These are phyloP conservation scores for Aspergillus latus DNA, from an alignment of 2,329 filamentous ascomycete genomes.

Conservation along the genomic window DNA sequence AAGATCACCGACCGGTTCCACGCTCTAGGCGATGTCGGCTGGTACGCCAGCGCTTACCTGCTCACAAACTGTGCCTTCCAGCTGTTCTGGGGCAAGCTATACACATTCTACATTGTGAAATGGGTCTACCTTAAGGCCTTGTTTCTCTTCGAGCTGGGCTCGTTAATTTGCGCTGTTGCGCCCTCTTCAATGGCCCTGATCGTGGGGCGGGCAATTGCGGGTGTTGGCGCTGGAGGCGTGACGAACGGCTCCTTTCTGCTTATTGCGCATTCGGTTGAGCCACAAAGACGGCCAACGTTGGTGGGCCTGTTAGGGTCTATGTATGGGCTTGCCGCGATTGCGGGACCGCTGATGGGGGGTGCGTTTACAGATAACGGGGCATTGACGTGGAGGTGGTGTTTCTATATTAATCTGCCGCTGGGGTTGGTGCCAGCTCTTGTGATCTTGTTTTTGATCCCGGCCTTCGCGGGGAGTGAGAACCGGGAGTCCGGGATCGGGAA, in stretches of 20 bases:
- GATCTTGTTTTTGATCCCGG: conserved; percentile 4
- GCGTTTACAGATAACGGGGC: conserved; percentile 14
- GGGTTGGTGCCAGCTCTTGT: conserved; percentile 4
- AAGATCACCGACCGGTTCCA: conserved; percentile 37
- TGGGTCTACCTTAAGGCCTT: neutral
- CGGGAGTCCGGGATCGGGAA: neutral
- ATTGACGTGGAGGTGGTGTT: conserved; percentile 19
- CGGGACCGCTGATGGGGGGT: conserved; percentile 14
- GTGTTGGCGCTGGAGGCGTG: neutral
- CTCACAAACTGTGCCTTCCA: conserved; percentile 12
- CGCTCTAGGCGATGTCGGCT: conserved; percentile 13
- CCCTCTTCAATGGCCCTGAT: neutral
- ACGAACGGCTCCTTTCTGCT: neutral
- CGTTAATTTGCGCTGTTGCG: neutral
- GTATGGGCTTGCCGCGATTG: conserved; percentile 5
- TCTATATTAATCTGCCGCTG: conserved; percentile 20
- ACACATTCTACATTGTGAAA: conserved; percentile 6
- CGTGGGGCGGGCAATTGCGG: neutral
- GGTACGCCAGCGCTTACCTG: conserved; percentile 13
- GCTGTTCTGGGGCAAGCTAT: conserved; percentile 8
- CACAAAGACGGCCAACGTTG: neutral
- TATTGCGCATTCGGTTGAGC: neutral
- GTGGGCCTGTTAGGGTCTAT: conserved; percentile 1
- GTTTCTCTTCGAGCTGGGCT: neutral
- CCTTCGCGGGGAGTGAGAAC: neutral